Evolutionary conservation across 2,329 filamentous ascomycete species (phyloP).

Genomic region (Thelonectria olida): DNA sequence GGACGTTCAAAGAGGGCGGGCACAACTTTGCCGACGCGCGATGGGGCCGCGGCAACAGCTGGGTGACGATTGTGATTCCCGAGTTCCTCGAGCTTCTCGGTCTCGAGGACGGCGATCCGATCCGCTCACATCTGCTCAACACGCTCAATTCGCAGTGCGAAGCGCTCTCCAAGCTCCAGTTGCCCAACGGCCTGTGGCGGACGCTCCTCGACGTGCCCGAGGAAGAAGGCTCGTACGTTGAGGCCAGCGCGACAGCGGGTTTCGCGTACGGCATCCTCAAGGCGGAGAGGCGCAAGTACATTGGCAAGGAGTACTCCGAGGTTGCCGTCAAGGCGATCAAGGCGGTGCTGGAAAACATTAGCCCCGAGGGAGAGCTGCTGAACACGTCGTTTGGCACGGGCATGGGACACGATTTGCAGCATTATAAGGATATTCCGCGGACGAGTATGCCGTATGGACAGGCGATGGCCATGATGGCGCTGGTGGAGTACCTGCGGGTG

Average conservation of each 20-base stretch:
- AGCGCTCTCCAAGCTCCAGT: constrained; percentile 70
- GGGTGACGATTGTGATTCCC: constrained; percentile 85
- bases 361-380: constrained; percentile 72
- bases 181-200: constrained; percentile 73
- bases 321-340: constrained; percentile 72
- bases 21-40: constrained; percentile 68
- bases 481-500: constrained; percentile 76
- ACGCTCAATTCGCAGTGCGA: constrained; percentile 75
- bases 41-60: constrained; percentile 72
- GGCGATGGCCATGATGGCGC: constrained; percentile 84
- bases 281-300: constrained; percentile 74
- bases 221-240: constrained; percentile 75
- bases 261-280: constrained; percentile 86
- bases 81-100: constrained; percentile 81
- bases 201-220: constrained; percentile 76
- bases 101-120: constrained; percentile 68
- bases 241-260: constrained; percentile 81
- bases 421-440: constrained; percentile 79
- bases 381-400: constrained; percentile 82
- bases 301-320: constrained; percentile 67
- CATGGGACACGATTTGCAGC: constrained; percentile 78
- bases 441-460: constrained; percentile 89
- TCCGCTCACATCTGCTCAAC: constrained; percentile 66
- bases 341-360: constrained; percentile 74
- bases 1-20: constrained; percentile 76